Conservation (phyloP, 2,329 filamentous ascomycete genomes). For the Geoglossum cookeanum region DNA sequence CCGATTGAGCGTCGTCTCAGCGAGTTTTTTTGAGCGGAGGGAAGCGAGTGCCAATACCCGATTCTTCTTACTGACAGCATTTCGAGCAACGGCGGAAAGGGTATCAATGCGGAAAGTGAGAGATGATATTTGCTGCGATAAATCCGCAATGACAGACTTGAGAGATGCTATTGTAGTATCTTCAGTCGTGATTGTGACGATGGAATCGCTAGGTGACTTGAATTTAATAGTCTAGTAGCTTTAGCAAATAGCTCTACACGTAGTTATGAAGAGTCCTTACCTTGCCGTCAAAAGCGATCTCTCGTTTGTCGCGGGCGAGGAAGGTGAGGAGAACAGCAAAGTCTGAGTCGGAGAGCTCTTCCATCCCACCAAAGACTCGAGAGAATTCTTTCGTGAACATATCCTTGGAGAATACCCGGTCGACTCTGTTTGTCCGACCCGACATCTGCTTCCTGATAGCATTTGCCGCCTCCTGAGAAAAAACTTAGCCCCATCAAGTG, state of each 20-base stretch:
- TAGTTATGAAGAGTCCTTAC: slow-evolving; percentile 16
- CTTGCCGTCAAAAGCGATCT: slow-evolving; percentile 28
- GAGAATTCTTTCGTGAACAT: slow-evolving; percentile 43
- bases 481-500: background rate
- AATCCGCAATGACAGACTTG: slow-evolving; percentile 47
- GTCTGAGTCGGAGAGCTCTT: slow-evolving; percentile 40
- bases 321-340: slow-evolving; percentile 51
- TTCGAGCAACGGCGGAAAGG: slow-evolving; percentile 39
- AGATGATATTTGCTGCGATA: slow-evolving; percentile 46
- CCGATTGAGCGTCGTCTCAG: slow-evolving; percentile 52
- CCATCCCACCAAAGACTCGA: slow-evolving; percentile 28
- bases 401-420: slow-evolving; percentile 46
- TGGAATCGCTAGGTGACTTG: slow-evolving; percentile 30
- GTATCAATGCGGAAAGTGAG: slow-evolving; percentile 35
- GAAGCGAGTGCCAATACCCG: slow-evolving; percentile 55
- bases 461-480: slow-evolving; percentile 29
- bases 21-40: slow-evolving; percentile 64
- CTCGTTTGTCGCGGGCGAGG: slow-evolving; percentile 45
- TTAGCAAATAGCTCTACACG: slow-evolving; percentile 20
- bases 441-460: slow-evolving; percentile 29
- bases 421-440: slow-evolving; percentile 32
- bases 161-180: slow-evolving; percentile 70
- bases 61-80: slow-evolving; percentile 55
- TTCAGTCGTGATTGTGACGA: slow-evolving; percentile 46
- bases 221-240: slow-evolving; percentile 52